Percentiles rank a stretch among this genome's conserved stretches.
Conservation (phyloP, 148 eudicot species). For the Beta vulgaris region DNA sequence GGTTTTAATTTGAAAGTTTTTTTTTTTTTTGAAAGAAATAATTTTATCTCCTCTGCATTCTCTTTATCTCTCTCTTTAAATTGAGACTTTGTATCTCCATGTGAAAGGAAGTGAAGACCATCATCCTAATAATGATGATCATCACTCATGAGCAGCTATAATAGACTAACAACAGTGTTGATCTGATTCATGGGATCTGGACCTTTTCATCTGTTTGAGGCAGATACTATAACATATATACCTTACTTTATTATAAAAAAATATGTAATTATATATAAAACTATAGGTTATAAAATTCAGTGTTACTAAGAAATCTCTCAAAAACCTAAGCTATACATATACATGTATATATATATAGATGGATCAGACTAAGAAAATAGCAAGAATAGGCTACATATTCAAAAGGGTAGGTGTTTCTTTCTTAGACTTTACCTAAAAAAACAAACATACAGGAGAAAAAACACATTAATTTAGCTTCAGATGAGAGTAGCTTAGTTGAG, state of each 20-base stretch:
- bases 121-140: background rate
- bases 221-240: background rate
- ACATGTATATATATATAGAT: constrained; percentile 3
- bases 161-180: constrained; percentile 13
- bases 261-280: background rate
- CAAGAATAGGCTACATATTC: constrained; percentile 4
- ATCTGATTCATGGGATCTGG: constrained; percentile 21
- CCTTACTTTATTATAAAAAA: background rate
- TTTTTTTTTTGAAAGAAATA: background rate
- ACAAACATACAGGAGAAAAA: background rate
- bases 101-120: background rate
- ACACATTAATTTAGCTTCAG: background rate
- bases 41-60: background rate
- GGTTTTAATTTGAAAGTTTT: no score
- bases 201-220: background rate
- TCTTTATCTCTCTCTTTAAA: background rate
- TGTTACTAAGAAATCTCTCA: no score
- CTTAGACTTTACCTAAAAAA: constrained; percentile 24
- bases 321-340: constrained; percentile 13
- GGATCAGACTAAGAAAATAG: constrained; percentile 19
- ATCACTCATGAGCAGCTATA: constrained; percentile 7
- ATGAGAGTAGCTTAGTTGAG: no score
- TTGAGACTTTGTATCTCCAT: background rate
- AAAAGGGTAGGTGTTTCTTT: constrained; percentile 19
- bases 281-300: constrained; percentile 17